Percentiles rank a stretch among this genome's conserved stretches.
Conservation (phyloP, 2,329 filamentous ascomycete genomes). For the Diaporthe caulivora region DNA sequence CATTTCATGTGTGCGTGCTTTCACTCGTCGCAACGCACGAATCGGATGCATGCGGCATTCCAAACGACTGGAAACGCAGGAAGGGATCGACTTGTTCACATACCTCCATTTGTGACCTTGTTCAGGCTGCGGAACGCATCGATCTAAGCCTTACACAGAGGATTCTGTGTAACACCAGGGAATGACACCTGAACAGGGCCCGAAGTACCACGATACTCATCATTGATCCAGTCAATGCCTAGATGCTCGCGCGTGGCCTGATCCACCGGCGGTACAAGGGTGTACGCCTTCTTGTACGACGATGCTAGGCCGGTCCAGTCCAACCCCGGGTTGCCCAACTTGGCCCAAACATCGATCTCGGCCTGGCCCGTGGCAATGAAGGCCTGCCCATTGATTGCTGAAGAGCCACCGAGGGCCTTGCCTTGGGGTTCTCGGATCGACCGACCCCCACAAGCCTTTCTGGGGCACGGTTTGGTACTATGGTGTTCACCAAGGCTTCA, state of each 20-base stretch:
- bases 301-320: slow-evolving; percentile 41
- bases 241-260: slow-evolving; percentile 41
- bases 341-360: slow-evolving; percentile 42
- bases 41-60: neutral
- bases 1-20: neutral
- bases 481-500: slow-evolving; percentile 16
- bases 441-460: slow-evolving; percentile 33
- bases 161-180: slow-evolving; percentile 42
- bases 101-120: slow-evolving; percentile 42
- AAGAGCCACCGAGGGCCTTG: slow-evolving; percentile 43
- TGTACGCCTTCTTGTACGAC: slow-evolving; percentile 42
- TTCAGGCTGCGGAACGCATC: slow-evolving; percentile 41
- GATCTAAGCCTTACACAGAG: slow-evolving; percentile 44
- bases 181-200: slow-evolving; percentile 43
- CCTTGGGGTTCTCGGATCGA: slow-evolving; percentile 38
- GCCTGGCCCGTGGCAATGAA: slow-evolving; percentile 41
- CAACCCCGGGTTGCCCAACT: slow-evolving; percentile 43
- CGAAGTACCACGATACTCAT: slow-evolving; percentile 40
- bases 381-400: slow-evolving; percentile 43
- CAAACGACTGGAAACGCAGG: neutral
- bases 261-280: slow-evolving; percentile 39
- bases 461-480: slow-evolving; percentile 45
- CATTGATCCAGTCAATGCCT: slow-evolving; percentile 42
- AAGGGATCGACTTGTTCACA: slow-evolving; percentile 5
- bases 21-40: neutral